These are phyloP conservation scores for Pugionium dolabratum DNA, from an alignment of 345 rosid genomes.

Conservation along the genomic window DNA sequence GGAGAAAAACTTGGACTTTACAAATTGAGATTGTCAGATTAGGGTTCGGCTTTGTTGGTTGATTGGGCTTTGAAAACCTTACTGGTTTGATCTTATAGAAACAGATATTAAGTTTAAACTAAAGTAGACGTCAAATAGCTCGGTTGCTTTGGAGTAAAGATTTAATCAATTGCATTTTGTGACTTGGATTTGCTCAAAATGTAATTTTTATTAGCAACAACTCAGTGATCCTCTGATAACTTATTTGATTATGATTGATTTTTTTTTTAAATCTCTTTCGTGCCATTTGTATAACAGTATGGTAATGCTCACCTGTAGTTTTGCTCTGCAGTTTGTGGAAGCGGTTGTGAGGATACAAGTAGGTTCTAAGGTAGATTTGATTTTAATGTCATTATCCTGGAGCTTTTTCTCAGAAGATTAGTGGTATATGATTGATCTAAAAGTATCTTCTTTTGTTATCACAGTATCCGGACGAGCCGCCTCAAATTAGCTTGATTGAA, in stretches of 20 bases:
- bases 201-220: background rate
- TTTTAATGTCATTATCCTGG: background rate
- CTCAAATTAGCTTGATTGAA: conserved; percentile 60
- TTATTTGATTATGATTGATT: background rate
- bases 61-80: background rate
- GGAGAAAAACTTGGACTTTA: background rate
- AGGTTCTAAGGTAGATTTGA: conserved; percentile 52
- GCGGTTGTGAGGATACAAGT: conserved; percentile 66
- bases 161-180: background rate
- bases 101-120: background rate
- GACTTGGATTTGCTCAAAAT: background rate
- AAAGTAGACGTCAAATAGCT: background rate
- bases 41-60: conserved; percentile 7
- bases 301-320: conserved; percentile 7
- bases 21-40: conserved; percentile 9
- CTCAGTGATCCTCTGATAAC: conserved; percentile 2
- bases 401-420: background rate
- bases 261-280: background rate
- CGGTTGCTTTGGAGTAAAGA: background rate
- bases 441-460: conserved; percentile 20
- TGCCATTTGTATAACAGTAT: conserved; percentile 11
- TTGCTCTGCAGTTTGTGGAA: conserved; percentile 76
- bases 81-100: background rate
- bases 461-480: conserved; percentile 82
- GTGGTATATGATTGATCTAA: background rate